Evolutionary conservation across 306 rosid species (phyloP).

Genomic region (Spatholobus suberectus): DNA sequence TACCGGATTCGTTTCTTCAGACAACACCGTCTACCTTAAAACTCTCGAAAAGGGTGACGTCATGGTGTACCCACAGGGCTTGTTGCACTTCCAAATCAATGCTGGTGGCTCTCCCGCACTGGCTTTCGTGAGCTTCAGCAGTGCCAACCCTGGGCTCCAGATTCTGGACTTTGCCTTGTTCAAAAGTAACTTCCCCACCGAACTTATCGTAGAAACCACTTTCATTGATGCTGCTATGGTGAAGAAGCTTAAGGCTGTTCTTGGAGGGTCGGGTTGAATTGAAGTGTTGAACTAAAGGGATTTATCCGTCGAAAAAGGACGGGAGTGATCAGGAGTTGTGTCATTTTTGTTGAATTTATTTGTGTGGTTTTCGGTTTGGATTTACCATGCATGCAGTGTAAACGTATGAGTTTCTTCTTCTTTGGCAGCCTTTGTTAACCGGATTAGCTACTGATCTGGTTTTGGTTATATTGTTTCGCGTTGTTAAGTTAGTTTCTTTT

Average conservation of each 20-base stretch:
- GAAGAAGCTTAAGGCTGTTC: slow-evolving; percentile 86
- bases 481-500: background rate
- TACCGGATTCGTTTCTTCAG: slow-evolving; percentile 75
- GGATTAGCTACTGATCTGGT: background rate
- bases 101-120: slow-evolving; percentile 28
- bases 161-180: slow-evolving; percentile 76
- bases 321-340: background rate
- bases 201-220: slow-evolving; percentile 52
- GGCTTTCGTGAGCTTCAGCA: slow-evolving; percentile 64
- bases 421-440: background rate
- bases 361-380: slow-evolving; percentile 11
- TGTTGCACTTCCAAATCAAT: slow-evolving; percentile 79
- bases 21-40: slow-evolving; percentile 61
- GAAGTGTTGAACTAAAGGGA: background rate
- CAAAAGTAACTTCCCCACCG: slow-evolving; percentile 67
- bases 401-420: background rate
- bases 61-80: slow-evolving; percentile 85
- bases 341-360: slow-evolving; percentile 15
- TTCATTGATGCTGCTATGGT: slow-evolving; percentile 66
- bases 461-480: slow-evolving; percentile 1
- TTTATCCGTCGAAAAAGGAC: background rate
- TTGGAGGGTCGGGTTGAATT: slow-evolving; percentile 69
- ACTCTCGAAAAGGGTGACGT: slow-evolving; percentile 68
- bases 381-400: slow-evolving; percentile 6
- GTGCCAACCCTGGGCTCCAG: slow-evolving; percentile 79